Evolutionary conservation across 805 yeast species (phyloP), one percentile per base, ranked within the genome.

Genomic region (Blastobotrys americana): DNA sequence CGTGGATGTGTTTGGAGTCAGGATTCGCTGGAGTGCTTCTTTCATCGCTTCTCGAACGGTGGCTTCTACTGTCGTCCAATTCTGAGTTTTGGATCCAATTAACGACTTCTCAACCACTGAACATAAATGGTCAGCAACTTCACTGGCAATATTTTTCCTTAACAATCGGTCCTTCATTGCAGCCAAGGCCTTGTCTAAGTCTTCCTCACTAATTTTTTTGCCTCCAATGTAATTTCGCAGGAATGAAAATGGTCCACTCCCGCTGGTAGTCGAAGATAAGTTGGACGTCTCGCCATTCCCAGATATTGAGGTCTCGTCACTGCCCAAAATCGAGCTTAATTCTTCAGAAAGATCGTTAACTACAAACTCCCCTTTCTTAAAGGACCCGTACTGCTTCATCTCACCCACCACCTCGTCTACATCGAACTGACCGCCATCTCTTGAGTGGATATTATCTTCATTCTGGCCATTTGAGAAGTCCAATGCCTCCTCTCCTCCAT

Each of bases 1-100:
- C 1, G 89, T 79, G 1, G 96, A 86, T 2, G 93, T 85, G 49
- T 88, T 85, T 13, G 98, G 97, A 0, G 97, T 89, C 46, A 90
- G 69, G 39, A 90, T 78, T 54, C 77, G 83, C 3, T 72, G 66
- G 42, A 79, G 57, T 1, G 80, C 72, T n/a, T 76, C 81, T n/a
- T 73, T 69, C 60, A 84, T 68, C 6, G 82, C 69, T 6, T 45
- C 41, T 48, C 79, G 81, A 1, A 85, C 86, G 19, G 94, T 84
- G 9, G 73, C 68, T 41, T 78, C 81, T 20, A 86, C 76, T 3
- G 90, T 75, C 1, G 93, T 82, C 76, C 87, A 83, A 48, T 69
- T 76, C 36, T 76, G 78, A 0, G 86, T 82, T 43, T 79, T 82
- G 10, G 85, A 77, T 1, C 93, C 94, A 2, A 79, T 68, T 37